Conservation (phyloP, 306 rosid species). For the Cyamopsis tetragonoloba region DNA sequence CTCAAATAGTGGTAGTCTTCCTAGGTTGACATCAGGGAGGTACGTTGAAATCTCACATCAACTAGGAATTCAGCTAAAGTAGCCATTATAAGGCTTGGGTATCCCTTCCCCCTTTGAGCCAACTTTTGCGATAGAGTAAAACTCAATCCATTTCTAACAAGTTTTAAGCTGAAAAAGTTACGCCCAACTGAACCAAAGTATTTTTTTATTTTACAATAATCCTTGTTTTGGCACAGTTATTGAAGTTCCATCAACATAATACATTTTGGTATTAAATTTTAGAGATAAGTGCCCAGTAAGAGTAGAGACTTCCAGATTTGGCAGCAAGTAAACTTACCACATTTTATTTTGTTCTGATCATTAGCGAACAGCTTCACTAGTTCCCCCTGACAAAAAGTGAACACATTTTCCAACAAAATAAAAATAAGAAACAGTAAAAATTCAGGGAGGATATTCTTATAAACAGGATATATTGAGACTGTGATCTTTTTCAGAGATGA, state of each 20-base stretch:
- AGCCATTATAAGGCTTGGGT: no score
- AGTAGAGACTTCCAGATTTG: not conserved
- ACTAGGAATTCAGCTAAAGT: no score
- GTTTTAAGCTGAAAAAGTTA: no score
- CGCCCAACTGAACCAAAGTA: no score
- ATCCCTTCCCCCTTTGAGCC: no score
- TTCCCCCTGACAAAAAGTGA: constrained; percentile 79
- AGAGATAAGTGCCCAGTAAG: not conserved
- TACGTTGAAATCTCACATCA: no score
- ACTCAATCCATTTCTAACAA: no score
- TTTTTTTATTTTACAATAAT: not conserved
- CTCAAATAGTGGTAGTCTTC: no score
- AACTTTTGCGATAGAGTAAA: no score
- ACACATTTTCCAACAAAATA: no score
- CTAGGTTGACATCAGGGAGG: no score
- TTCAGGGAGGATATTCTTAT: not conserved
- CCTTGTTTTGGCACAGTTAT: not conserved
- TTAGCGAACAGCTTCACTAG: constrained; percentile 85
- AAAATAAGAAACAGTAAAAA: not conserved
- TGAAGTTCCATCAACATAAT: not conserved
- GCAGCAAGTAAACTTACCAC: constrained; percentile 57
- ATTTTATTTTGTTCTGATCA: constrained; percentile 85
- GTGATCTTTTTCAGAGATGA: no score
- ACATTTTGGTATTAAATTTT: not conserved
- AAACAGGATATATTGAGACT: not conserved